Percentiles rank a stretch among this genome's conserved stretches.
These are phyloP conservation scores for Candida pseudoviswanathii DNA, from an alignment of 1,139 yeast species.

Conservation along the genomic window DNA sequence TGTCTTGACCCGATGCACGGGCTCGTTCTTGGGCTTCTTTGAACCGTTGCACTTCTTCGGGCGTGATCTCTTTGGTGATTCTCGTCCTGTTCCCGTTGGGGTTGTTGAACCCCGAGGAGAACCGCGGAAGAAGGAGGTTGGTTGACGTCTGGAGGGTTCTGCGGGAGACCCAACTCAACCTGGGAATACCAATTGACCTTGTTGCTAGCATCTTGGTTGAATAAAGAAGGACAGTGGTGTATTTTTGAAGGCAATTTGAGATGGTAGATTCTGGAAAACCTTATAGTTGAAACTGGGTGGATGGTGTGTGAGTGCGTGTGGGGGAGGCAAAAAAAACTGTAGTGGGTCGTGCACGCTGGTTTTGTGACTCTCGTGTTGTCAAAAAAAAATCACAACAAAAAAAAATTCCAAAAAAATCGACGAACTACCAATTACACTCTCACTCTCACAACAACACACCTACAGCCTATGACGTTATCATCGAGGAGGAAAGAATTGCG, in stretches of 20 bases:
- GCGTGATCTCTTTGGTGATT: conserved; percentile 37
- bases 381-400: not conserved
- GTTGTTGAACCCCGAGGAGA: not conserved
- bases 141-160: not conserved
- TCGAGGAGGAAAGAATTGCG: conserved; percentile 17
- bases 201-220: not conserved
- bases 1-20: conserved; percentile 17
- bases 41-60: conserved; percentile 36
- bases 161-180: not conserved
- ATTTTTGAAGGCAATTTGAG: not conserved
- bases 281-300: too few species aligned
- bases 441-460: not conserved
- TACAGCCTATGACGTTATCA: conserved; percentile 14
- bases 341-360: not conserved
- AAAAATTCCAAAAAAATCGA: conserved; percentile 2
- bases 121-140: conserved; percentile 1
- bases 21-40: conserved; percentile 20
- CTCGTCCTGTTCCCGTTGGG: conserved; percentile 26
- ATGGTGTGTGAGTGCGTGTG: not conserved
- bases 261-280: conserved; percentile 5
- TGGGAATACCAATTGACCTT: too few species aligned
- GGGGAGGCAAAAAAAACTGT: not conserved
- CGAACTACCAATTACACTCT: conserved; percentile 4
- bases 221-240: not conserved
- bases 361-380: too few species aligned